Evolutionary conservation across 441 rosid species (phyloP).

Genomic region (Gossypium laxum): DNA sequence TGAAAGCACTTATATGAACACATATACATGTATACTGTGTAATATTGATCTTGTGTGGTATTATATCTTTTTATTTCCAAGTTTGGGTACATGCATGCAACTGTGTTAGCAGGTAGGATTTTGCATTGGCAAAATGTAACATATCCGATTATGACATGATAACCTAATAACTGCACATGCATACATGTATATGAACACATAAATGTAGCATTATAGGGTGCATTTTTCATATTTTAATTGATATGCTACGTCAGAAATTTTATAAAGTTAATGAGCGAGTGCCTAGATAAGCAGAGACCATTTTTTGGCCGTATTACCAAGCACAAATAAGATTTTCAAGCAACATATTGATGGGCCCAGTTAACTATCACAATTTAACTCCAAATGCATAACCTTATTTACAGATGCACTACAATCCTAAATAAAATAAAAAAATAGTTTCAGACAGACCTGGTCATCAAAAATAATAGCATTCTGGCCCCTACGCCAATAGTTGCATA

Average conservation of each 20-base stretch:
- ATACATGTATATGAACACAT: neutral
- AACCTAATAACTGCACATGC: neutral
- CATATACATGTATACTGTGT: neutral
- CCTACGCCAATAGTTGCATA: conserved; percentile 20
- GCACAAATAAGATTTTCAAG: too few relatives aligned
- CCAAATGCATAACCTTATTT: neutral
- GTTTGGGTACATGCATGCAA: neutral
- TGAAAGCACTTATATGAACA: neutral
- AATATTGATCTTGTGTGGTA: neutral
- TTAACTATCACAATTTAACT: neutral
- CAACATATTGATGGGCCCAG: neutral
- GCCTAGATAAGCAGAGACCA: neutral
- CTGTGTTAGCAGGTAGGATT: neutral
- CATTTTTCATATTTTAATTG: neutral
- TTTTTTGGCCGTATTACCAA: neutral
- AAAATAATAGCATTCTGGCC: conserved; percentile 34
- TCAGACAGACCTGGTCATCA: conserved; percentile 37
- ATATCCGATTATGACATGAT: neutral
- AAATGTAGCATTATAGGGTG: neutral
- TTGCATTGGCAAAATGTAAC: neutral
- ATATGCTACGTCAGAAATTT: neutral
- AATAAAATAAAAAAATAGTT: neutral
- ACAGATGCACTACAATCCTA: neutral
- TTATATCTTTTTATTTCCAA: neutral
- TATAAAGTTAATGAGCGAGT: neutral